A percentile compares a stretch with the other conserved stretches of the same genome.
These are phyloP conservation scores for Candida albicans DNA, from an alignment of 1,139 yeast species.

Conservation along the genomic window DNA sequence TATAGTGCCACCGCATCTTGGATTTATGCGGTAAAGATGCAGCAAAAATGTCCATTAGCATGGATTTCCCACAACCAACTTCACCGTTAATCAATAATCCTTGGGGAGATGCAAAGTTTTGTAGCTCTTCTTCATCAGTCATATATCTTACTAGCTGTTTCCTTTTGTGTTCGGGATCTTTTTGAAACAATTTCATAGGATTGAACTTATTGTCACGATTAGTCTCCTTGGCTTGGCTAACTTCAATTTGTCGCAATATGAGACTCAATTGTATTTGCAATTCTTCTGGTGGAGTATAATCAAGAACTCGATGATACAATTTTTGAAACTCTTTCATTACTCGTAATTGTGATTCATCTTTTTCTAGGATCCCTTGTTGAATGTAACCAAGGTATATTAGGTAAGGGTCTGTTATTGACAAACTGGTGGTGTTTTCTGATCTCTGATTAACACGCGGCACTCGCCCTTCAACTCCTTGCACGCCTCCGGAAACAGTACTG, in stretches of 20 bases:
- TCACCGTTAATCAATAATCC: conserved; percentile 70
- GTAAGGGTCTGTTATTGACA: conserved; percentile 60
- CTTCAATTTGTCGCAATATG: conserved; percentile 49
- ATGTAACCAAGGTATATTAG: conserved; percentile 56
- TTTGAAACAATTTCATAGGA: conserved; percentile 16
- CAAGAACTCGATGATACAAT: conserved; percentile 56
- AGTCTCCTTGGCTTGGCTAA: conserved; percentile 27
- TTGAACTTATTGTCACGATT: conserved; percentile 9
- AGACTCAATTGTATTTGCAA: conserved; percentile 47
- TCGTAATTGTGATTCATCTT: conserved; percentile 60
- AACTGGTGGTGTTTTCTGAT: neutral
- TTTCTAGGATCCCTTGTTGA: conserved; percentile 47
- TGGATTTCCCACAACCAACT: conserved; percentile 75
- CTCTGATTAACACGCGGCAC: conserved; percentile 18
- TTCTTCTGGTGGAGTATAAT: conserved; percentile 59
- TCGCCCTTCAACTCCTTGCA: conserved; percentile 40
- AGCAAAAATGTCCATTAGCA: conserved; percentile 74
- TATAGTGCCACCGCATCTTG: conserved; percentile 72
- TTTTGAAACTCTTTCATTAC: conserved; percentile 67
- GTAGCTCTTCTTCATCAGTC: conserved; percentile 63
- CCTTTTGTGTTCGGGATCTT: conserved; percentile 30
- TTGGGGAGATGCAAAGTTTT: conserved; percentile 58
- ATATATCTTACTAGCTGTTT: conserved; percentile 46
- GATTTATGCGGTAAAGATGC: conserved; percentile 60
- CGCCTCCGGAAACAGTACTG: conserved; percentile 7